Percentiles rank a stretch among this genome's conserved stretches.
phyloP scores from a whole-genome alignment of 208 protist genomes.

The Histomonas meleagridis region DNA sequence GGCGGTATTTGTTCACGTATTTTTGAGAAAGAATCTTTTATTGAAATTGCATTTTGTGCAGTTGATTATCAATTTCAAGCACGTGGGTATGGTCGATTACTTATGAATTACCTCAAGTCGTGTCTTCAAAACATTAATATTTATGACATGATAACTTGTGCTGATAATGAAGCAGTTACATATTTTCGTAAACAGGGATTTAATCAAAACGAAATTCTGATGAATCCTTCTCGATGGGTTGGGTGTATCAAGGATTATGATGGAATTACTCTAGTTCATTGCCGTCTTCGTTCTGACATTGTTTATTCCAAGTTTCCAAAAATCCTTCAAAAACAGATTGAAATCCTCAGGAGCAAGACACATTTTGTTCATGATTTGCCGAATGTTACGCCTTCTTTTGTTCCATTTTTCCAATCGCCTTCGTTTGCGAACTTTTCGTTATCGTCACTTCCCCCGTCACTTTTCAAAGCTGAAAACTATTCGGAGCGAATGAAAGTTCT shows the following conservation, averaged over 20 bases:
- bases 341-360: conserved; percentile 33
- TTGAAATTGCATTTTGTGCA: conserved; percentile 70
- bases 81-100: conserved; percentile 56
- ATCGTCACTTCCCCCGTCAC: not conserved
- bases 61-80: conserved; percentile 60
- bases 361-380: not conserved
- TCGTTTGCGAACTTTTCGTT: not conserved
- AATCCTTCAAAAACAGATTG: conserved; percentile 51
- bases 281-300: conserved; percentile 54
- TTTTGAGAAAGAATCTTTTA: conserved; percentile 56
- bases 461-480: not conserved
- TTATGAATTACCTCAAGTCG: conserved; percentile 65
- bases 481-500: not conserved
- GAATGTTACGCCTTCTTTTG: not conserved
- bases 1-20: conserved; percentile 67
- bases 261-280: conserved; percentile 66
- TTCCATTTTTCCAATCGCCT: not conserved
- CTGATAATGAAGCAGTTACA: conserved; percentile 70
- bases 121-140: conserved; percentile 49
- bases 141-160: conserved; percentile 66
- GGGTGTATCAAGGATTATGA: conserved; percentile 74
- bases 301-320: conserved; percentile 55
- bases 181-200: conserved; percentile 70
- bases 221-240: conserved; percentile 55
- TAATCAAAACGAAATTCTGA: conserved; percentile 48